Evolutionary conservation across 495 filamentous ascomycete species (phyloP).

Genomic region (Lasiosphaeria miniovina): DNA sequence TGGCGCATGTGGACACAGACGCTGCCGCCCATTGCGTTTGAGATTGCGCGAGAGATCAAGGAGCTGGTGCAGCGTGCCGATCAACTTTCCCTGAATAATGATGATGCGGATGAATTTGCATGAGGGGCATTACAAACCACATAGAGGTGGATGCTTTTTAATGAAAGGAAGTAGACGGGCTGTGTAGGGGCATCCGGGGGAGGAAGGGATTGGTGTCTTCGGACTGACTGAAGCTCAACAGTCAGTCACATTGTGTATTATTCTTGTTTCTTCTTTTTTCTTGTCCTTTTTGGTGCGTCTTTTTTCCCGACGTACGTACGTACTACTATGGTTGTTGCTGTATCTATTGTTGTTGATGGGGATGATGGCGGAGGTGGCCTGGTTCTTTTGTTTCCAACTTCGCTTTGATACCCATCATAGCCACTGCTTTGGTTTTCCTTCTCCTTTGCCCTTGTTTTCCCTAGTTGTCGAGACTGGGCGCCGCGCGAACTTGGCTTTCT

Average conservation of each 20-base stretch:
- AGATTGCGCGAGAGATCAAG: slow-evolving; percentile 80
- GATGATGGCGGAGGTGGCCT: too few relatives aligned
- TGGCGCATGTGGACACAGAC: slow-evolving; percentile 66
- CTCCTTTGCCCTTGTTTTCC: neutral
- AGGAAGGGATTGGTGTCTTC: neutral
- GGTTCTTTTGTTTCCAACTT: neutral
- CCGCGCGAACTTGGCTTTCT: slow-evolving; percentile 1
- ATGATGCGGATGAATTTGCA: slow-evolving; percentile 44
- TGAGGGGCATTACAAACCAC: slow-evolving; percentile 15
- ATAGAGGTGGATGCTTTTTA: neutral
- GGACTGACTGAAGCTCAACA: neutral
- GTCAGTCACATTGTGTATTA: slow-evolving; percentile 2
- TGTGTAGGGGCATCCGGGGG: too few relatives aligned
- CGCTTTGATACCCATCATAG: slow-evolving; percentile 33
- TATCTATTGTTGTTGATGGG: too few relatives aligned
- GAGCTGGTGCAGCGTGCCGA: slow-evolving; percentile 57
- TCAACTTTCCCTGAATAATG: slow-evolving; percentile 34
- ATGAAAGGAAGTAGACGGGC: neutral
- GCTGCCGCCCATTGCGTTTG: slow-evolving; percentile 80
- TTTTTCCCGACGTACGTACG: neutral
- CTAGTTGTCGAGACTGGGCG: neutral
- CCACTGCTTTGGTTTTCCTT: slow-evolving; percentile 14
- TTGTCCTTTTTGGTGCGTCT: neutral
- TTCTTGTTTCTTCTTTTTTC: slow-evolving; percentile 1
- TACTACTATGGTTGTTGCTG: too few relatives aligned